Evolutionary conservation across 1,139 yeast genomes (phyloP), one percentile per base, ranked within the genome.

Genomic region (Pichia sp.): DNA sequence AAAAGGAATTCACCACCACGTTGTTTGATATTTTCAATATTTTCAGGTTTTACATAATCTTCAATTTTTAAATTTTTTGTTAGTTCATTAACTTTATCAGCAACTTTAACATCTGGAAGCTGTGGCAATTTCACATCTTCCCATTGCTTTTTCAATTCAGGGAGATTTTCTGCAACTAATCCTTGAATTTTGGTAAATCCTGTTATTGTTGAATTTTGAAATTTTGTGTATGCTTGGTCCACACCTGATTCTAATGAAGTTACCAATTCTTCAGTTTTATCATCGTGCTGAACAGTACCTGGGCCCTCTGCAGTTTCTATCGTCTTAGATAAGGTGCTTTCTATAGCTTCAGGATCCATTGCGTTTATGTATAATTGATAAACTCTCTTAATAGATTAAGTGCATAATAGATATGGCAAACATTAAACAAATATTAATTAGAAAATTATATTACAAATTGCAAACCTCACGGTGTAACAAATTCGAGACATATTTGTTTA

Each of bases 221-320:
- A 64, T 29, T 65, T 58, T 20, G 65, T 55, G 60, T 76, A 78
- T 2, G 77, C 75, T 42, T 71, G 65, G 51, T 77, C 84, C 40
- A 80, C 76, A 50, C 73, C 79, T 10, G 60, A 56, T 53, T 78
- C 85, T 20, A 80, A 60, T 45, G 69, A 66, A 32, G 67, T 71
- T 12, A 78, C 74, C 5, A 70, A 66, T 51, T 74, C 67, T 42
- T 75, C 78, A 0, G 80, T 71, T 45, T 66, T 69, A 22, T 54
- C 57, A 41, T 55, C 63, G 52, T 54, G 32, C 39, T n/a, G 26
- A 3, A 29, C 30, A 10, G 34, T 9, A 22, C 31, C 29, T 26
- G 51, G 48, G 1, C 44, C 46, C 23, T 29, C 48, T 8, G 43
- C 25, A 2, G 35, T 35, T 4, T 39, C 38, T 3, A 25, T 29